Base-by-base conservation (phyloP, 441 rosid species). In the Aquilaria agallochum region DNA sequence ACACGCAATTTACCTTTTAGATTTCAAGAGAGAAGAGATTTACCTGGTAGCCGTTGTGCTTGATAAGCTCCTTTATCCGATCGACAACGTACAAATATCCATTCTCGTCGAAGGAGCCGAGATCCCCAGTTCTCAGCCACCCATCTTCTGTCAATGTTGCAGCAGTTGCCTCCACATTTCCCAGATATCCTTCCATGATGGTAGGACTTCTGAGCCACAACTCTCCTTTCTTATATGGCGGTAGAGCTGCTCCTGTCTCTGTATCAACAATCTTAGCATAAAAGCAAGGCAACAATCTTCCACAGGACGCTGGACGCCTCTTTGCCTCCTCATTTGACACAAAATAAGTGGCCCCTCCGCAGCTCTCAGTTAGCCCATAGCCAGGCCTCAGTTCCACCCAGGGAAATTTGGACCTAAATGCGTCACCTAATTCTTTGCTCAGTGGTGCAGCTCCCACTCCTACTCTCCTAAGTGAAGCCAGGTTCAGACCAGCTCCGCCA, bases 21-120 rank as follows among this genome's bases (percentile, higher is more conserved):
- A 5, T 40, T 40, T 40, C 9, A 40, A 10, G 45, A 40, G 36
- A 3, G 11, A 27, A 9, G 3, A 56, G 32, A 42, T 52, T 20
- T 69, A 83, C 89, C 86, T 84, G 90, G 68, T 79, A 87, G 9
- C 85, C 88, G 32, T 87, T 84, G 15, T 85, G 89, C 78, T 85
- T 87, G 71, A 85, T 87, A 44, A 87, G 84, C 66, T 87, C 94
- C 76, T 85, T 87, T 1, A 84, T 81, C 72, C 87, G 68, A 63
- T 85, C 90, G 62, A 83, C 83, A 58, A 83, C 66, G 15, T 81
- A 72, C 31, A 83, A 66, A 65, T 68, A 83, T n/a, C 89, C 94
- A 57, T 79, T 79, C n/a, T 72, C 79, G 56, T 87, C 77, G 63
- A 87, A 71, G 64, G 79, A 87, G 65, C 87, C 72, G 2, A 80